These are phyloP conservation scores for Puccinia polysora DNA, from an alignment of 1,284 basidiomycete genomes.

Conservation along the genomic window DNA sequence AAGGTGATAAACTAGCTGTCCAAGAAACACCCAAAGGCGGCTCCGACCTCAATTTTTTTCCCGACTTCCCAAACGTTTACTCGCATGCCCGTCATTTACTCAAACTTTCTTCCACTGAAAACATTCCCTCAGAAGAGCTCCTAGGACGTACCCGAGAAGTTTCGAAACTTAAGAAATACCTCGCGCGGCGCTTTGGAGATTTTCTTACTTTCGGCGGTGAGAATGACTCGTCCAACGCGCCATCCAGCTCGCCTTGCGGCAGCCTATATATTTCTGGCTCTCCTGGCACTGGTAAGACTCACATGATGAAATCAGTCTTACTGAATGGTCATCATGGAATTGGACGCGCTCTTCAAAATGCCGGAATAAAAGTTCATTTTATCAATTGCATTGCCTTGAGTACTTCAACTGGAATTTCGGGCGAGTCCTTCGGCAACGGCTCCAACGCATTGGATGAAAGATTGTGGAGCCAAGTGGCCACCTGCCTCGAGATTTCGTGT, in stretches of 20 bases:
- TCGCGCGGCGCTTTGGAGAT: constrained; percentile 16
- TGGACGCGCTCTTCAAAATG: constrained; percentile 15
- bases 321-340: constrained; percentile 46
- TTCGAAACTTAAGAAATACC: constrained; percentile 4
- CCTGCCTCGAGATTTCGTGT: constrained; percentile 8
- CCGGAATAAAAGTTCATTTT: constrained; percentile 49
- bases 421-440: constrained; percentile 45
- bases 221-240: background rate
- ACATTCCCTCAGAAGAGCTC: constrained; percentile 5
- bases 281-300: constrained; percentile 56
- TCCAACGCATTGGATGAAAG: constrained; percentile 30
- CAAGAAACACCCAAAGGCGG: constrained; percentile 24
- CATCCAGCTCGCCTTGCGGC: background rate
- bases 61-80: constrained; percentile 32
- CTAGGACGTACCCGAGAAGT: constrained; percentile 32
- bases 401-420: constrained; percentile 47
- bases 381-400: constrained; percentile 54
- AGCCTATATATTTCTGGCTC: constrained; percentile 55
- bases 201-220: background rate
- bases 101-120: constrained; percentile 20
- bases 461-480: constrained; percentile 28
- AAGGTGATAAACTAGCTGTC: constrained; percentile 10
- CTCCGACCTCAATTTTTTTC: background rate
- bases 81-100: constrained; percentile 39
- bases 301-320: constrained; percentile 53